phyloP scores from a whole-genome alignment of 306 rosid genomes.

The Luffa acutangula region DNA sequence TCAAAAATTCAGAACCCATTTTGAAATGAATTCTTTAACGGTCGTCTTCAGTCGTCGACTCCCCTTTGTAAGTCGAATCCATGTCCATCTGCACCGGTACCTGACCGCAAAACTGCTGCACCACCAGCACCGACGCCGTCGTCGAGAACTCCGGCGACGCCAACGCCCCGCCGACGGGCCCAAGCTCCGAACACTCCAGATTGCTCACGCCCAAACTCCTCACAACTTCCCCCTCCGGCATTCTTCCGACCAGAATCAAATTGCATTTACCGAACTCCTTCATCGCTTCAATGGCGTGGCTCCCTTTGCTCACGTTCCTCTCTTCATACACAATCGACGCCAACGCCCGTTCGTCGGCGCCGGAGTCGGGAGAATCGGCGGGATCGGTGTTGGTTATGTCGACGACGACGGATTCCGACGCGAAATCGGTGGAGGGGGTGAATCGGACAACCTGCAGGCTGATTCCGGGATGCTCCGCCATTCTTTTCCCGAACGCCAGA shows the following conservation, averaged over 20 bases:
- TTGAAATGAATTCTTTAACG: not conserved
- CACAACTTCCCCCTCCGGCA: slow-evolving; percentile 33
- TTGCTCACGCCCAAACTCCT: slow-evolving; percentile 16
- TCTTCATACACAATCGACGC: slow-evolving; percentile 9
- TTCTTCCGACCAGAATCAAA: slow-evolving; percentile 48
- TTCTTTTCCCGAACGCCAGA: slow-evolving; percentile 40
- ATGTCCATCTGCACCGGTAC: not conserved
- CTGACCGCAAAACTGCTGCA: slow-evolving; percentile 32
- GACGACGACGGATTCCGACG: slow-evolving; percentile 12
- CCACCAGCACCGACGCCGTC: slow-evolving; percentile 44
- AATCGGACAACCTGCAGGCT: slow-evolving; percentile 27
- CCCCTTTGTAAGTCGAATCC: not conserved
- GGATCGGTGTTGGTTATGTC: slow-evolving; percentile 1
- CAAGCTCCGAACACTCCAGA: slow-evolving; percentile 37
- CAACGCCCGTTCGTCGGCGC: slow-evolving; percentile 14
- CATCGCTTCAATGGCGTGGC: slow-evolving; percentile 20
- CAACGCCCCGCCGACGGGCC: slow-evolving; percentile 39
- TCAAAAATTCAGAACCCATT: no score
- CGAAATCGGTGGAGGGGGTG: slow-evolving; percentile 14
- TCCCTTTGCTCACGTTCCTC: slow-evolving; percentile 9
- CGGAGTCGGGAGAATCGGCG: not conserved
- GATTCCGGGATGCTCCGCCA: slow-evolving; percentile 61
- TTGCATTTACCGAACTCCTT: slow-evolving; percentile 23
- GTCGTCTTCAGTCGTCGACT: not conserved
- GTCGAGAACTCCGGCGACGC: slow-evolving; percentile 28